Conservation (phyloP, 148 eudicot species). For the Vaccinium macrocarpon region DNA sequence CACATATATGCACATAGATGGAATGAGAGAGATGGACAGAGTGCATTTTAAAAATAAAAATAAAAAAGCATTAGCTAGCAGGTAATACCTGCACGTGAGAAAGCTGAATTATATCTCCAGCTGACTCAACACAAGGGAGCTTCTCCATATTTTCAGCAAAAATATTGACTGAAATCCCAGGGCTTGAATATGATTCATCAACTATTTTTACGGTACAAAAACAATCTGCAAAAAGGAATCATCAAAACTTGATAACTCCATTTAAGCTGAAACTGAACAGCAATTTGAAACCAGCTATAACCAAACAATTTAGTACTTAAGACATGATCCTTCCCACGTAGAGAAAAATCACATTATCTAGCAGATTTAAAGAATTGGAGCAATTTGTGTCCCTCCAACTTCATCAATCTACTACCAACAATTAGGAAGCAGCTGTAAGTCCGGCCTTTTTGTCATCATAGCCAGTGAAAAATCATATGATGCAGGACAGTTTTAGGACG, state of each 20-base stretch:
- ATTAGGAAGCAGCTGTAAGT: slow-evolving; percentile 22
- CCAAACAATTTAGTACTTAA: not conserved
- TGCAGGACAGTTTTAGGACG: too few relatives aligned
- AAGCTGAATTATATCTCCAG: slow-evolving; percentile 68
- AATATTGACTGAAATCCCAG: slow-evolving; percentile 56
- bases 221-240: slow-evolving; percentile 50
- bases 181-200: slow-evolving; percentile 58
- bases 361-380: not conserved
- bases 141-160: slow-evolving; percentile 59
- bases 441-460: slow-evolving; percentile 29
- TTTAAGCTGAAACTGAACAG: not conserved
- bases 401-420: slow-evolving; percentile 29
- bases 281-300: not conserved
- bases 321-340: not conserved
- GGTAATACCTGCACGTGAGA: slow-evolving; percentile 48
- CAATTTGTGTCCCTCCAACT: not conserved
- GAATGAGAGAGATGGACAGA: not conserved
- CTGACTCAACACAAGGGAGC: slow-evolving; percentile 61
- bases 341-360: not conserved
- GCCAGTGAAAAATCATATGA: slow-evolving; percentile 15
- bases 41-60: too few relatives aligned
- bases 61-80: not conserved
- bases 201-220: slow-evolving; percentile 56
- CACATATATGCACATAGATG: not conserved
- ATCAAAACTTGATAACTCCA: not conserved